Evolutionary conservation across 2,329 filamentous ascomycete species (phyloP).

Genomic region (Trichoderma aggressivum): DNA sequence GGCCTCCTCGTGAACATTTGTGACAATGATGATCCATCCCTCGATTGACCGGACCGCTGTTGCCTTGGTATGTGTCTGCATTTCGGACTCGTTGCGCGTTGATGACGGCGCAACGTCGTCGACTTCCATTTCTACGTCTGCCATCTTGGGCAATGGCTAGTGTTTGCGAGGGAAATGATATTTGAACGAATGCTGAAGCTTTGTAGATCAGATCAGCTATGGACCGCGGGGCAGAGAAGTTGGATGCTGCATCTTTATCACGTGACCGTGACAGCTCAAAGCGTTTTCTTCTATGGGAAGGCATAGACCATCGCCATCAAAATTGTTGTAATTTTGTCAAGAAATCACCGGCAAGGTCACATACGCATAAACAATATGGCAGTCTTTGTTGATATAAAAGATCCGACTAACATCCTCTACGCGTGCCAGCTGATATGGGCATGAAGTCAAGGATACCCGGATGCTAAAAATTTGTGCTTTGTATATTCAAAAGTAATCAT

Average conservation of each 20-base stretch:
- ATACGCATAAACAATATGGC: background rate
- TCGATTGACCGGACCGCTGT: constrained; percentile 83
- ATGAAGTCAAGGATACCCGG: background rate
- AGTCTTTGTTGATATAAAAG: background rate
- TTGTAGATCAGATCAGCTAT: background rate
- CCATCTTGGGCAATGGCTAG: constrained; percentile 37
- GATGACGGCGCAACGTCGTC: constrained; percentile 42
- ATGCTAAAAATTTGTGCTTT: background rate
- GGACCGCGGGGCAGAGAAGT: constrained; percentile 10
- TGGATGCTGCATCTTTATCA: background rate
- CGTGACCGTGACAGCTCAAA: background rate
- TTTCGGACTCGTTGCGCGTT: constrained; percentile 55
- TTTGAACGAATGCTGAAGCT: background rate
- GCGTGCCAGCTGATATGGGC: background rate
- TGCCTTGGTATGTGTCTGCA: constrained; percentile 70
- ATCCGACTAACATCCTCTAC: no score
- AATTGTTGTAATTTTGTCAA: background rate
- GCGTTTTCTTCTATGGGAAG: background rate
- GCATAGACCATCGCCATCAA: background rate
- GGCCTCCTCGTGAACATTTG: constrained; percentile 84
- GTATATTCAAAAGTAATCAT: background rate
- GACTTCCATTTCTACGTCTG: constrained; percentile 59
- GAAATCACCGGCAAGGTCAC: background rate
- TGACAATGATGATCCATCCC: constrained; percentile 84
- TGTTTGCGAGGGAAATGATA: background rate